These are phyloP conservation scores for Solanum lignicaule DNA, from an alignment of 257 asterid genomes.

Conservation along the genomic window DNA sequence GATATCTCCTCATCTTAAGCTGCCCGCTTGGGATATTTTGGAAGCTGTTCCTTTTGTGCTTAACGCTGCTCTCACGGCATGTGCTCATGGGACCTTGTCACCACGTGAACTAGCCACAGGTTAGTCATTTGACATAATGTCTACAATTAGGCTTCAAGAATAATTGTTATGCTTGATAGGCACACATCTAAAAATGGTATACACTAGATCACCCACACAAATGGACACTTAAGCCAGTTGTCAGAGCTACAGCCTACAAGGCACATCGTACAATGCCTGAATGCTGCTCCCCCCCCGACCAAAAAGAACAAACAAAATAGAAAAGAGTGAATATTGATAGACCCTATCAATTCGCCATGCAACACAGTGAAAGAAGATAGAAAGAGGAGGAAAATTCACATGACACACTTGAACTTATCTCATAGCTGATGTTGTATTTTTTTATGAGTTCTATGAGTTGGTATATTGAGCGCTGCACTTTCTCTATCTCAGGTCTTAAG, in stretches of 20 bases:
- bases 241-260: background rate
- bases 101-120: slow-evolving; percentile 98
- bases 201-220: background rate
- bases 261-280: background rate
- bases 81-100: slow-evolving; percentile 76
- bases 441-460: background rate
- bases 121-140: slow-evolving; percentile 11
- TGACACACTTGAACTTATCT: background rate
- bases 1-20: slow-evolving; percentile 44
- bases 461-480: background rate
- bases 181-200: background rate
- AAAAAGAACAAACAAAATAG: background rate
- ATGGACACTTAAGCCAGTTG: background rate
- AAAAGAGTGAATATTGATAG: background rate
- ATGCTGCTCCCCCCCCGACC: background rate
- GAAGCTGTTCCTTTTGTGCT: slow-evolving; percentile 95
- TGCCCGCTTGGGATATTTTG: slow-evolving; percentile 98
- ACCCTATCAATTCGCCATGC: background rate
- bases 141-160: background rate
- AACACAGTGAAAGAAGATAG: background rate
- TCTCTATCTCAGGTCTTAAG: slow-evolving; percentile 69
- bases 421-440: background rate
- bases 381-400: background rate
- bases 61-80: slow-evolving; percentile 95
- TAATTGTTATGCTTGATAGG: background rate